Evolutionary conservation across 2,329 filamentous ascomycete species (phyloP).

Genomic region (Ophiostoma piceae): DNA sequence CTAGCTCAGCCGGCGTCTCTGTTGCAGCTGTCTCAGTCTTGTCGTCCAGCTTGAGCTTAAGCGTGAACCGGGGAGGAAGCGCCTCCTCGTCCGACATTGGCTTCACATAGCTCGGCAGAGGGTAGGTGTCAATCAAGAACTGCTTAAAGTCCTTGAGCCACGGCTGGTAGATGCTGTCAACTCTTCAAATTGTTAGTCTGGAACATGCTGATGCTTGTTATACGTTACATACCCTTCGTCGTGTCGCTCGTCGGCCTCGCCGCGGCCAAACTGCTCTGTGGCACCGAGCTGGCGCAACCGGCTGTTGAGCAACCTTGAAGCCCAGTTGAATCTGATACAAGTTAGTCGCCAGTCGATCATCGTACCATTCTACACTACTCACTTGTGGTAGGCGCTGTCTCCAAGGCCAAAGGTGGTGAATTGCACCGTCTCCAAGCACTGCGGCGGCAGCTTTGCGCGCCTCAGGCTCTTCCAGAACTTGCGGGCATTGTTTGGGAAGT

Average conservation of each 20-base stretch:
- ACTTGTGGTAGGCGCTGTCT: conserved; percentile 92
- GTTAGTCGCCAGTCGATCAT: conserved; percentile 1
- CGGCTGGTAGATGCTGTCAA: conserved; percentile 74
- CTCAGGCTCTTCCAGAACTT: conserved; percentile 81
- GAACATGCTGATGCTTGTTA: background rate
- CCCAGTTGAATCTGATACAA: conserved; percentile 74
- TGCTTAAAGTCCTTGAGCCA: conserved; percentile 68
- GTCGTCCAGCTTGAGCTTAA: conserved; percentile 25
- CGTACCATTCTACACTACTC: conserved; percentile 24
- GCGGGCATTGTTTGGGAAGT: conserved; percentile 77
- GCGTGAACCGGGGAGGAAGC: conserved; percentile 66
- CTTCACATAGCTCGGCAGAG: conserved; percentile 59
- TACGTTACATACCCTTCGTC: conserved; percentile 65
- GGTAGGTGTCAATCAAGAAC: conserved; percentile 61
- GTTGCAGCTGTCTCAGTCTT: background rate
- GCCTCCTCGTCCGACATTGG: conserved; percentile 70
- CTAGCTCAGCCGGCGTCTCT: background rate
- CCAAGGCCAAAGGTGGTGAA: conserved; percentile 90
- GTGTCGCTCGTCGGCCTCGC: conserved; percentile 91
- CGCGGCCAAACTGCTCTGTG: conserved; percentile 65
- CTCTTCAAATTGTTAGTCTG: conserved; percentile 42
- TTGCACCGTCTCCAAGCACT: conserved; percentile 60
- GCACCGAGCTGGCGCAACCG: conserved; percentile 80
- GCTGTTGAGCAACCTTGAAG: conserved; percentile 79
- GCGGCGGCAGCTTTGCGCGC: conserved; percentile 67